Evolutionary conservation across 177 flowering plant species (phyloP), one percentile per base, ranked within the genome.

Genomic region (Vitis hybrid): DNA sequence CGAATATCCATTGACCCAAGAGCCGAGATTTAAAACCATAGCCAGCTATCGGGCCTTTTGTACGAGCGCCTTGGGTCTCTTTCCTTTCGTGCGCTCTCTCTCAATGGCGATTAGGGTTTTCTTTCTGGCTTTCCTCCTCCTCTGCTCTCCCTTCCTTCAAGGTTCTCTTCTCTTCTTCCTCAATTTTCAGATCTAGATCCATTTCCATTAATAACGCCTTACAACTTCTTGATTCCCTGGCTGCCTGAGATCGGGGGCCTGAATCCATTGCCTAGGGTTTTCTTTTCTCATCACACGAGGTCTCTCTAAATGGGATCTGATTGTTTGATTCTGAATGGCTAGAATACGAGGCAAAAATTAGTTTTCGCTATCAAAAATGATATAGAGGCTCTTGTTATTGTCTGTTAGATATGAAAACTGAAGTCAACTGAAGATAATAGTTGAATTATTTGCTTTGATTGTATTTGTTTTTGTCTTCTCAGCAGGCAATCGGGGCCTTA

Each of bases 111-210:
- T 84, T 76, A 87, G 89, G 85, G 78, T 82, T 83, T 85, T 90
- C 75, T 67, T 88, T 71, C 75, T 88, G 67, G 85, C 91, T 53
- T 76, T 90, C 53, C 86, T 88, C 72, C 83, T 88, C 78, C 73
- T 90, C 65, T 89, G 89, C 0, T 83, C 89, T 61, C 90, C 92
- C 22, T 76, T 88, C 53, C 78, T 86, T 59, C 89, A 81, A 82
- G 91, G 97, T 90, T 28, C 11, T 15, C 49, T 17, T 31, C 33
- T 55, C 47, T 55, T 22, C 15, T 64, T 70, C n/a, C 57, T 2
- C 77, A n/a, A 53, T 64, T 76, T 56, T 65, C 67, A 68, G 79
- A 74, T 83, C 81, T 77, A n/a, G 74, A 73, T 75, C 73, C 24
- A 2, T 52, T 33, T 52, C 15, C 64, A 31, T 31, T 31, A 14